These are phyloP conservation scores for Kwoniella newhampshirensis DNA, from an alignment of 768 basidiomycete species.

Conservation along the genomic window DNA sequence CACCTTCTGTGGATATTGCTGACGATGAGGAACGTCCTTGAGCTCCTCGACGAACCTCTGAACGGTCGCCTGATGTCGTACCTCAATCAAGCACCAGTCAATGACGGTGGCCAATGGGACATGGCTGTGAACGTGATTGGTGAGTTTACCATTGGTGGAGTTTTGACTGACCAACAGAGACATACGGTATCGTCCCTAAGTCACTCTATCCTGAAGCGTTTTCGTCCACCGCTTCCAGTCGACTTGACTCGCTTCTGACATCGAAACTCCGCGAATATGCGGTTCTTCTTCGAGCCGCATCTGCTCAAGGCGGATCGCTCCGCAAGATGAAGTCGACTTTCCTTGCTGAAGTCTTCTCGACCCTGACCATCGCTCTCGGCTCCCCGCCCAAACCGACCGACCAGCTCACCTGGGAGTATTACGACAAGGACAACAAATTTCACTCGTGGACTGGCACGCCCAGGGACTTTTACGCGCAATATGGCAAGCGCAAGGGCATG, in stretches of 20 bases:
- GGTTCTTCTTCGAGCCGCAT: conserved; percentile 69
- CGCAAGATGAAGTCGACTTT: conserved; percentile 81
- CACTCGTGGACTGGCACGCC: conserved; percentile 78
- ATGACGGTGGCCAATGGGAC: conserved; percentile 94
- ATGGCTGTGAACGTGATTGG: conserved; percentile 74
- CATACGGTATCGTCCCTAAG: conserved; percentile 85
- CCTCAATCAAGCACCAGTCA: conserved; percentile 73
- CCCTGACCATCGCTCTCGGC: conserved; percentile 82
- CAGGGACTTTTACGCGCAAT: conserved; percentile 69
- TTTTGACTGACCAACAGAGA: conserved; percentile 54
- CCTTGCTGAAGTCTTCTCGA: conserved; percentile 76
- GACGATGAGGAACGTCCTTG: conserved; percentile 62
- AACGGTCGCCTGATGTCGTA: conserved; percentile 79
- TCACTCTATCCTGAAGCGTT: conserved; percentile 74
- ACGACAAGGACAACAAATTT: conserved; percentile 73
- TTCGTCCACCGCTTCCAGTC: conserved; percentile 71
- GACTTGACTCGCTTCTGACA: conserved; percentile 77
- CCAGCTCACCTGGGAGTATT: conserved; percentile 81
- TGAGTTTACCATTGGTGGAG: conserved; percentile 34
- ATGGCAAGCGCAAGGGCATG: conserved; percentile 62
- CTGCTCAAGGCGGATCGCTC: conserved; percentile 53
- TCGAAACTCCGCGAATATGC: conserved; percentile 89
- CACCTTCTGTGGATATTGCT: not conserved
- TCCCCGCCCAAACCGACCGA: conserved; percentile 74
- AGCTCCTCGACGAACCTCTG: conserved; percentile 73